Evolutionary conservation across 2,329 filamentous ascomycete genomes (phyloP).

Genomic region (Immersiporthe knoxdaviesiana): DNA sequence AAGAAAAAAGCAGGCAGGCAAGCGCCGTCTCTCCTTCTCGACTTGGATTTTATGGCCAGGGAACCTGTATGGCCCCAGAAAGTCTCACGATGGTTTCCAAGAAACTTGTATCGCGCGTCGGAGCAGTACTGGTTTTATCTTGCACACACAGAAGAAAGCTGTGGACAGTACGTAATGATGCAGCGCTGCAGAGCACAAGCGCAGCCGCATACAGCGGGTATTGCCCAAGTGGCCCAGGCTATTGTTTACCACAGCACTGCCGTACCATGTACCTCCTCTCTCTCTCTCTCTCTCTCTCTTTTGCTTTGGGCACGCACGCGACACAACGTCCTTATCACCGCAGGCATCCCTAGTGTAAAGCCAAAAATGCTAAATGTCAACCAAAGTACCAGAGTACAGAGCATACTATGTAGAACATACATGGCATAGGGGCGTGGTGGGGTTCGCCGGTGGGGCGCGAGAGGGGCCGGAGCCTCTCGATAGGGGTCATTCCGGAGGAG

Average conservation of each 20-base stretch:
- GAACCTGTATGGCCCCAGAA: not conserved
- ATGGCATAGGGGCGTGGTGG: not conserved
- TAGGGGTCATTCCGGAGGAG: slow-evolving; percentile 5
- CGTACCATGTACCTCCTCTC: not conserved
- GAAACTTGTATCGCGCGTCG: slow-evolving; percentile 13
- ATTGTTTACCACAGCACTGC: not conserved
- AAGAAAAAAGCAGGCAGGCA: too few species aligned
- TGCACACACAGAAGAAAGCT: slow-evolving; percentile 14
- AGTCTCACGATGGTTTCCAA: slow-evolving; percentile 7
- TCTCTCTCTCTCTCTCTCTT: too few species aligned
- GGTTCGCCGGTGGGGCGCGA: not conserved
- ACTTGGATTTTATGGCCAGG: slow-evolving; percentile 3
- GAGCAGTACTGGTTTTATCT: slow-evolving; percentile 8
- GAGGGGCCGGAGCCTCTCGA: not conserved
- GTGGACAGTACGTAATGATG: slow-evolving; percentile 22
- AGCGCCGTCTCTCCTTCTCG: slow-evolving; percentile 2
- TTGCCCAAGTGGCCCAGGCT: not conserved
- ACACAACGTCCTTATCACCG: slow-evolving; percentile 4
- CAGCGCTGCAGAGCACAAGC: slow-evolving; percentile 5
- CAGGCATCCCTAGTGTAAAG: not conserved
- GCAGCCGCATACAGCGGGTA: not conserved
- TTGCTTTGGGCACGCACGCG: too few species aligned
- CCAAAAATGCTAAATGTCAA: not conserved
- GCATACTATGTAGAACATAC: too few species aligned
- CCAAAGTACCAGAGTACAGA: not conserved